phyloP scores from a whole-genome alignment of 495 filamentous ascomycete species.

The Aspergillus egyptiacus region DNA sequence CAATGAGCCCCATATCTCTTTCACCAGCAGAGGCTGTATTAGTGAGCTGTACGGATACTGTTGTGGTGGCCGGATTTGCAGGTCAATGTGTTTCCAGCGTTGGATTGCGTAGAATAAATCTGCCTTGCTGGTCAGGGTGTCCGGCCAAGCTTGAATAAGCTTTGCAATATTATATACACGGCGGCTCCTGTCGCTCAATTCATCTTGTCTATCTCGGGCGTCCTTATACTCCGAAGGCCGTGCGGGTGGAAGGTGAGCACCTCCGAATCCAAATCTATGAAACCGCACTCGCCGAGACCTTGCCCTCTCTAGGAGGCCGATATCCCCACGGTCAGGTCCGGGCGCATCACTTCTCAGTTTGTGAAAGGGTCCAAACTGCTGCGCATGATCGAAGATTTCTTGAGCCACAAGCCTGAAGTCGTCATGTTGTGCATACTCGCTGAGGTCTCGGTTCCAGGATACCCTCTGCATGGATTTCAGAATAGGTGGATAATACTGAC shows the following conservation, averaged over 20 bases:
- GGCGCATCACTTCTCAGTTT: not conserved
- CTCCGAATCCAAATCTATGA: slow-evolving; percentile 45
- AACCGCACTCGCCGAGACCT: slow-evolving; percentile 39
- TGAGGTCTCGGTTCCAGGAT: slow-evolving; percentile 38
- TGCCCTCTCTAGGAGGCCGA: slow-evolving; percentile 35
- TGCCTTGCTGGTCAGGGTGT: not conserved
- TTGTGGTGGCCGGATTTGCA: not conserved
- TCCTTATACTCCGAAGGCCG: slow-evolving; percentile 18
- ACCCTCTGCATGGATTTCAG: slow-evolving; percentile 43
- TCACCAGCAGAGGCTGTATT: slow-evolving; percentile 5
- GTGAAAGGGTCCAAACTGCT: slow-evolving; percentile 10
- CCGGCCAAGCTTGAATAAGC: slow-evolving; percentile 15
- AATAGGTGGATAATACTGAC: slow-evolving; percentile 49
- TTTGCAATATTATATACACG: slow-evolving; percentile 14
- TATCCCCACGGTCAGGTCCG: slow-evolving; percentile 14
- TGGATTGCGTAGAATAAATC: not conserved
- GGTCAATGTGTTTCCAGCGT: slow-evolving; percentile 5
- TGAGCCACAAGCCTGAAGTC: slow-evolving; percentile 35
- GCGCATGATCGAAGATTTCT: slow-evolving; percentile 34
- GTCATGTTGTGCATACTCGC: slow-evolving; percentile 45
- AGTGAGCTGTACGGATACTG: slow-evolving; percentile 2
- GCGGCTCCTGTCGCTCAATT: slow-evolving; percentile 10
- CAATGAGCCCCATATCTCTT: slow-evolving; percentile 15
- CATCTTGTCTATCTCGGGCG: slow-evolving; percentile 4
- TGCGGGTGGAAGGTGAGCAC: slow-evolving; percentile 31